Evolutionary conservation across 2,329 filamentous ascomycete species (phyloP).

Genomic region (Balansia obtecta): DNA sequence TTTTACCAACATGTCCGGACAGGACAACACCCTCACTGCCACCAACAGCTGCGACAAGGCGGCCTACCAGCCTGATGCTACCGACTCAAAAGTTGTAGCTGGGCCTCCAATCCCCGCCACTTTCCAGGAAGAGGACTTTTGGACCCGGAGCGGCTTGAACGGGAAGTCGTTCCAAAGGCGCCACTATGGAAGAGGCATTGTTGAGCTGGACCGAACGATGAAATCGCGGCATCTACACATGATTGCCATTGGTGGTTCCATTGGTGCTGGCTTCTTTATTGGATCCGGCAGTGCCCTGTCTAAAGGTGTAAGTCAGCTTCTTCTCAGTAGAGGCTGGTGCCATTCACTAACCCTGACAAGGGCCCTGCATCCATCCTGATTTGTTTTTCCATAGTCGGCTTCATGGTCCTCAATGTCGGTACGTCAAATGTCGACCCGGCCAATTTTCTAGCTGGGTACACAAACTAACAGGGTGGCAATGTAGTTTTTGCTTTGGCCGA

Average conservation of each 20-base stretch:
- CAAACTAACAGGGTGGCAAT: not conserved
- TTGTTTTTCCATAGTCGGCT: conserved; percentile 42
- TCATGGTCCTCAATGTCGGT: conserved; percentile 34
- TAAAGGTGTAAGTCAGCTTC: conserved; percentile 29
- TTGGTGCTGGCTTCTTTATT: conserved; percentile 52
- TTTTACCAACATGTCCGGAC: conserved; percentile 1
- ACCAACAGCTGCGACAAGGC: conserved; percentile 5
- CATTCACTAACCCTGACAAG: conserved; percentile 3
- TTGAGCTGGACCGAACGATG: conserved; percentile 34
- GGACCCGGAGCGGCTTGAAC: conserved; percentile 24
- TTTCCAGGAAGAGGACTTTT: conserved; percentile 18
- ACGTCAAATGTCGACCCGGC: conserved; percentile 10
- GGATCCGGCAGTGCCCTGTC: conserved; percentile 42
- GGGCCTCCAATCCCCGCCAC: conserved; percentile 6
- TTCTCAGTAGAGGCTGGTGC: no score
- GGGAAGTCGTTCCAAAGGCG: conserved; percentile 22
- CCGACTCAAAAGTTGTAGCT: conserved; percentile 5
- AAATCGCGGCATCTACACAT: conserved; percentile 48
- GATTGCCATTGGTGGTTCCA: conserved; percentile 50
- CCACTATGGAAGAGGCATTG: conserved; percentile 17
- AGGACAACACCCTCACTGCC: not conserved
- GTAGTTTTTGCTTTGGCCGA: conserved; percentile 46
- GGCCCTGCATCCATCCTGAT: conserved; percentile 32
- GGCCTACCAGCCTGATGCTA: not conserved
- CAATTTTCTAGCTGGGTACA: not conserved